phyloP scores from a whole-genome alignment of 257 asterid genomes.

The Solanum paucissectum region DNA sequence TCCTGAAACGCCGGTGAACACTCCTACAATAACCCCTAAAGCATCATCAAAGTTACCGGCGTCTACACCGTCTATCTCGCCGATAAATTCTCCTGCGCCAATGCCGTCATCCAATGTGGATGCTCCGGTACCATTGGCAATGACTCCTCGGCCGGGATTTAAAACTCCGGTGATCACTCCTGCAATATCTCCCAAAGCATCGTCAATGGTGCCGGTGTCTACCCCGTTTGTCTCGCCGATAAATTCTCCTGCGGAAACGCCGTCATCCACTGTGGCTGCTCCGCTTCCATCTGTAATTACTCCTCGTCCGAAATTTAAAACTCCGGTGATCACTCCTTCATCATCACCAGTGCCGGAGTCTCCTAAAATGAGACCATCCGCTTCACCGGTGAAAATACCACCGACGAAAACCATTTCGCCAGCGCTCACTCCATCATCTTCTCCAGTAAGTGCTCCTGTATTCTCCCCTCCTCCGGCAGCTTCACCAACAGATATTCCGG shows the following conservation, averaged over 20 bases:
- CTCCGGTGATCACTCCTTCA: constrained; percentile 7
- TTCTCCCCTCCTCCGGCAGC: constrained; percentile 15
- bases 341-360: constrained; percentile 10
- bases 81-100: not conserved
- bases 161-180: not conserved
- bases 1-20: not conserved
- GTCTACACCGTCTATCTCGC: not conserved
- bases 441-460: constrained; percentile 23
- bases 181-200: not conserved
- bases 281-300: constrained; percentile 36
- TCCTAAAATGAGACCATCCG: constrained; percentile 30
- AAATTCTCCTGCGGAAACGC: constrained; percentile 21
- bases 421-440: constrained; percentile 17
- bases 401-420: constrained; percentile 14
- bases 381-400: constrained; percentile 22
- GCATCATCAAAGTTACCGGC: not conserved
- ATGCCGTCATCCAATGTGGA: constrained; percentile 11
- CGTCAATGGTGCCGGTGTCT: not conserved
- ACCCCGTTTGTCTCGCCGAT: not conserved
- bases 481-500: constrained; percentile 34
- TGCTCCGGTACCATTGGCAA: constrained; percentile 30
- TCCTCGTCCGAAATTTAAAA: constrained; percentile 12
- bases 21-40: not conserved
- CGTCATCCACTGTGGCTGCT: constrained; percentile 17
- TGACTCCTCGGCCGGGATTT: not conserved